Base-by-base conservation (phyloP, 192 early-diverging fungal species). In the Cladochytrium replicatum region DNA sequence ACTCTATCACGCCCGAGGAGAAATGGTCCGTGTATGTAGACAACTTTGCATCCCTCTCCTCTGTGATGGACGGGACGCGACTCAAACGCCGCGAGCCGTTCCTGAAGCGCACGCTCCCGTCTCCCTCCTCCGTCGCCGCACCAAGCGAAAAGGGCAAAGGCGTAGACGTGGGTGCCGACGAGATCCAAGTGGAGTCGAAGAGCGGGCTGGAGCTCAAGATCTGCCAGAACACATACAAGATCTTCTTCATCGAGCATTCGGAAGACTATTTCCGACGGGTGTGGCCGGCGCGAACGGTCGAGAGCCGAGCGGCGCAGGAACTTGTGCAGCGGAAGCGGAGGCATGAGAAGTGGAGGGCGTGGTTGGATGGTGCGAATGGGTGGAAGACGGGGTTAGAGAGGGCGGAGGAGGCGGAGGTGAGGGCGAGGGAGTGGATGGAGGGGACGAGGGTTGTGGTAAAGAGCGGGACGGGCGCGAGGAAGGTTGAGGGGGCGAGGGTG, bases 11-110 rank as follows among this genome's bases (percentile, higher is more conserved):
- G 1, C 76, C 82, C 15, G 91, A 96, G 58, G 93, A 96, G 66
- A 83, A 82, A 37, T 99, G 92, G 84, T 87, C 86, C 11, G 77
- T 93, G 58, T 99, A 97, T 48, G 87, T 99, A 15, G 88, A 91
- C 64, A 86, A 85, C 52, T 99, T 91, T 59, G 88, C 93, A 61
- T 77, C 89, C 52, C 81, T 91, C 24, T 78, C 82, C 42, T 70
- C 86, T n/a, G n/a, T n/a, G 9, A 88, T 87, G 2, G 87, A 91
- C 50, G 83, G 84, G 5, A 75, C 85, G 77, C 50, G 80, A 76
- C 43, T 78, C 74, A 48, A 34, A n/a, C 66, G 58, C 3, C 32
- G 54, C 25, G 66, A 77, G 21, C 88, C 90, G 4, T 96, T 92
- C 56, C 58, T 95, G 55, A 70, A 72, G 46, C 73, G 86, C 48